phyloP scores from a whole-genome alignment of 2,329 filamentous ascomycete species.

The Aspergillus ruber region DNA sequence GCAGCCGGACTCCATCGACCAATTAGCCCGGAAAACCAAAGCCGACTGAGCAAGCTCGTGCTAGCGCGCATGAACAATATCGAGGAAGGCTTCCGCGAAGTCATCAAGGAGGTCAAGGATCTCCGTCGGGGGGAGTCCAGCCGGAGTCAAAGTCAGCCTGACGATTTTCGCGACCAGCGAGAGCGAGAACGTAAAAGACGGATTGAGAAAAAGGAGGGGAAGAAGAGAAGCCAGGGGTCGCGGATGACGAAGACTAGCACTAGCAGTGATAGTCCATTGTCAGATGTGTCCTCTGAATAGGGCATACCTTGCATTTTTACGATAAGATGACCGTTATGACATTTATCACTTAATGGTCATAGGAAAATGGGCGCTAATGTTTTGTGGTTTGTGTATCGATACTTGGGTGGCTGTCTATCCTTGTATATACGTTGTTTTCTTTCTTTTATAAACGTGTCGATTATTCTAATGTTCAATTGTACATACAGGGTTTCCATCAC shows the following conservation, averaged over 20 bases:
- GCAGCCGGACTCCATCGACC: slow-evolving; percentile 56
- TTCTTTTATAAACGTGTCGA: too few relatives aligned
- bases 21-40: slow-evolving; percentile 49
- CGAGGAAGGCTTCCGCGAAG: slow-evolving; percentile 82
- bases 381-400: too few relatives aligned
- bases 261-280: slow-evolving; percentile 11
- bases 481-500: too few relatives aligned
- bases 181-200: slow-evolving; percentile 20
- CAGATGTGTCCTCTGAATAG: neutral
- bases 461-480: too few relatives aligned
- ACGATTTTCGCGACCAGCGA: slow-evolving; percentile 17
- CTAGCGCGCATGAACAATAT: slow-evolving; percentile 87
- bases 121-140: slow-evolving; percentile 41
- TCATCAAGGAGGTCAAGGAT: slow-evolving; percentile 72
- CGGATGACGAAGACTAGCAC: slow-evolving; percentile 14
- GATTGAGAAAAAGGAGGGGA: slow-evolving; percentile 19
- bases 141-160: slow-evolving; percentile 22
- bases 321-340: too few relatives aligned
- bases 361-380: too few relatives aligned
- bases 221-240: slow-evolving; percentile 12
- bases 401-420: too few relatives aligned
- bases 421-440: too few relatives aligned
- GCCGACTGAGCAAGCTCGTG: slow-evolving; percentile 72
- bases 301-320: too few relatives aligned
- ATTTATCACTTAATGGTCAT: too few relatives aligned